Base-by-base conservation (phyloP, 202 grass and related monocot genomes). In the Cymbopogon flexuosus region DNA sequence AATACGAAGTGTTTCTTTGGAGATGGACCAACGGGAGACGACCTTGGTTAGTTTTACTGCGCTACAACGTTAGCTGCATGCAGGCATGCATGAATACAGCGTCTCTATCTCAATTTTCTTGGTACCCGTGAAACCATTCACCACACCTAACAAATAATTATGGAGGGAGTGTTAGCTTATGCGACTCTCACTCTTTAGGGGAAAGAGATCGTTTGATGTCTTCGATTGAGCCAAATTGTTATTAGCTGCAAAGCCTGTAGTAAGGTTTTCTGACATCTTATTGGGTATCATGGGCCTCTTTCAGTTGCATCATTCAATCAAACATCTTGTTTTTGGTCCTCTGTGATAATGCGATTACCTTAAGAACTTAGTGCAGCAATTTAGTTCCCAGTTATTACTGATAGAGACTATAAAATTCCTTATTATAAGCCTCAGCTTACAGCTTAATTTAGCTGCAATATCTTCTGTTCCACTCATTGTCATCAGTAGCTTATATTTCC, bases 301-400 rank as follows among this genome's bases (percentile, higher is more conserved):
- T 63, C 2, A 27, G 27, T 27, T 27, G 27, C 27, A 18, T 58
- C 69, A 79, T 60, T 62, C 56, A n/a, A 24, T 35, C 22, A 51
- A 79, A 29, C 69, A 65, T 68, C 68, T 21, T 62, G 34, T 75
- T 46, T 62, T 73, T 79, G 23, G 8, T 79, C 33, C 73, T 78
- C 10, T 82, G 3, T 37, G 15, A 31, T 70, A 59, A 72, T 6
- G 31, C 27, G 27, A 27, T 27, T 27, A 34, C 51, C 14, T 73
- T 75, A 69, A 52, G 62, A 79, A 79, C 51, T 29, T 27, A 35
- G 35, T 14, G 18, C 19, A 63, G 3, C 33, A 75, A 33, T 70
- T 62, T 62, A 0, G n/a, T 9, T 19, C n/a, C 30, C 15, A 41
- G 34, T 80, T 70, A 57, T 62, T 46, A 58, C 61, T 27, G 49